Percentiles rank a stretch among this genome's conserved stretches.
phyloP scores from a whole-genome alignment of 2,329 filamentous ascomycete genomes.

The Phymatotrichopsis omnivora region DNA sequence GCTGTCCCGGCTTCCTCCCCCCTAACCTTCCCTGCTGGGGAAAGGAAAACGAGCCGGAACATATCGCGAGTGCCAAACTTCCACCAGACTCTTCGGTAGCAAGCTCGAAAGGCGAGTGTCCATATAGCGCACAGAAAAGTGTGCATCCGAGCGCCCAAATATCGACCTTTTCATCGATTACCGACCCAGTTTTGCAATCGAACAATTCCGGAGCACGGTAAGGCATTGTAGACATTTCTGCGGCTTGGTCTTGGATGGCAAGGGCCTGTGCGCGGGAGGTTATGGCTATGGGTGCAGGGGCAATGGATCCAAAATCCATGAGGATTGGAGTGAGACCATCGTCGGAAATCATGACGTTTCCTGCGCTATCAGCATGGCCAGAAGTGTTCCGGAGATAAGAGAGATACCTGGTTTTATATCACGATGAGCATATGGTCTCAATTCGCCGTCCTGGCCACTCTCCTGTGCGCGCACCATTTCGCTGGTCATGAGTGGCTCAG shows the following conservation, averaged over 20 bases:
- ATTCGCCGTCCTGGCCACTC: conserved; percentile 38
- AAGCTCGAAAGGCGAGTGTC: conserved; percentile 94
- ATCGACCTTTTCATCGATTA: conserved; percentile 92
- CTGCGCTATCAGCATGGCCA: conserved; percentile 32
- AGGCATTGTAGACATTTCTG: conserved; percentile 96
- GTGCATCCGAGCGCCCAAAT: conserved; percentile 98
- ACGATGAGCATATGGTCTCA: conserved; percentile 78
- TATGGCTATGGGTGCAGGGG: conserved; percentile 76
- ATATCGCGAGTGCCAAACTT: conserved; percentile 47
- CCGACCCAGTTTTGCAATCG: conserved; percentile 85
- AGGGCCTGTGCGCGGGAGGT: conserved; percentile 84
- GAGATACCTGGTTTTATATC: conserved; percentile 75
- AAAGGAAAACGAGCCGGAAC: conserved; percentile 87
- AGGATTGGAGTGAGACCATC: conserved; percentile 79
- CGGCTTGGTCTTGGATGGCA: conserved; percentile 85
- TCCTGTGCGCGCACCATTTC: conserved; percentile 21
- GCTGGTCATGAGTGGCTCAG: conserved; percentile 24
- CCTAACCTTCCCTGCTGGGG: conserved; percentile 69
- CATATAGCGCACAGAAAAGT: conserved; percentile 91
- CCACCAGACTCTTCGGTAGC: conserved; percentile 93
- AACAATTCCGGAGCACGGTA: conserved; percentile 97
- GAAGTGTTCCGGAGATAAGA: neutral
- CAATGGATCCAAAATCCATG: conserved; percentile 92
- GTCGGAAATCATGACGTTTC: conserved; percentile 98
- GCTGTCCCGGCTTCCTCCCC: conserved; percentile 43